Evolutionary conservation across 257 asterid species (phyloP), one percentile per base, ranked within the genome.

Genomic region (Primulina huaijiensis): DNA sequence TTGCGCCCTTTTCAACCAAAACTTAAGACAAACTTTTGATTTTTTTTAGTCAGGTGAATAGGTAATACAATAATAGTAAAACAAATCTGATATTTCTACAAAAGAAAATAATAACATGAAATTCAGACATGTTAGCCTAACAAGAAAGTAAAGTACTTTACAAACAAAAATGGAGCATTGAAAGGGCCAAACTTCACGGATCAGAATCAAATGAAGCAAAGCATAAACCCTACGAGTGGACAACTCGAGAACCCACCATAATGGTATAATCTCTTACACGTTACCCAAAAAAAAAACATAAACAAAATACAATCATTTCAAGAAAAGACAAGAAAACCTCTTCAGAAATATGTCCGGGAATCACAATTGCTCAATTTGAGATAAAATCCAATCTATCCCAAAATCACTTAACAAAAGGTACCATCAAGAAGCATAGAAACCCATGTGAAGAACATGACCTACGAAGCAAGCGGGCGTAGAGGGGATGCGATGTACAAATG

Each of bases 151-250:
- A 71, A 68, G 64, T 50, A 53, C 71, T 74, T 70, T 9, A 67
- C 37, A 57, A 14, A 69, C 2, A 25, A 10, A 63, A 2, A 59
- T 23, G 64, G 46, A 74, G 60, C 35, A 43, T 21, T 37, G 7
- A 56, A 62, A 70, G 64, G 59, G 59, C 63, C 40, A 59, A 66
- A 60, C 43, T 74, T 74, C 69, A 2, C 20, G 78, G 70, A 78
- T 81, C 82, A 64, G 72, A 78, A 68, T 65, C 72, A 46, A 2
- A 37, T 30, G 65, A 71, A 40, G 77, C 72, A 75, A 74, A 68
- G 72, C 0, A 75, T 64, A 81, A 81, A 75, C 82, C 83, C 83
- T 72, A 69, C 66, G 60, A 69, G 21, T 6, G 64, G 62, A 78
- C 53, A 21, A 67, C 58, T 58, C 73, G 63, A 63, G 58, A 66